Percentiles rank a stretch among this genome's conserved stretches.
phyloP scores from a whole-genome alignment of 2,329 filamentous ascomycete genomes.

The Exserohilum turcica region DNA sequence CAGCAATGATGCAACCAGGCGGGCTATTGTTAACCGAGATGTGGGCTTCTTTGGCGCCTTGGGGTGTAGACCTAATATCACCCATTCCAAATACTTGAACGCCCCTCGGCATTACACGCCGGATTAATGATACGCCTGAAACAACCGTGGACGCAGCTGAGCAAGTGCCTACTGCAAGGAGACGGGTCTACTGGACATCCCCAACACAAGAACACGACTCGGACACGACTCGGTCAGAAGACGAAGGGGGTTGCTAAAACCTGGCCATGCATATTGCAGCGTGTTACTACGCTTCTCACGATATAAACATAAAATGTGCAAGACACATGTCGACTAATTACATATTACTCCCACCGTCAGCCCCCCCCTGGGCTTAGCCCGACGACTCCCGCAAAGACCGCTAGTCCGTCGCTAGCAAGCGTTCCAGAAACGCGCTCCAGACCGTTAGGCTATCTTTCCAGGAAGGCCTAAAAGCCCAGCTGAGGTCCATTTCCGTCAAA shows the following conservation, averaged over 20 bases:
- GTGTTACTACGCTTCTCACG: background rate
- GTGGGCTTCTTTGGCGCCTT: background rate
- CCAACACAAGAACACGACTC: no score
- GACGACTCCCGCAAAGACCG: background rate
- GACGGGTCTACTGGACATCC: no score
- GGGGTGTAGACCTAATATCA: background rate
- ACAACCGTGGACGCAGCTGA: no score
- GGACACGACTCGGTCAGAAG: background rate
- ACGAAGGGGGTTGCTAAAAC: no score
- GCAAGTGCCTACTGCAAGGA: no score
- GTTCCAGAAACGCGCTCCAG: background rate
- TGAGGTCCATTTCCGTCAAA: no score
- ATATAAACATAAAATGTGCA: background rate
- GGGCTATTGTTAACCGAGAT: background rate
- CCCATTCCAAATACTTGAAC: background rate
- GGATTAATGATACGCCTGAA: no score
- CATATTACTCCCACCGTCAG: background rate
- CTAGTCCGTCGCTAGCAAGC: background rate
- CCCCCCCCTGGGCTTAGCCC: background rate
- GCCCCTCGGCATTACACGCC: no score
- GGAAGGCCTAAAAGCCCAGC: background rate
- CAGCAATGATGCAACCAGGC: slow-evolving; percentile 3
- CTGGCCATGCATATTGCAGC: background rate
- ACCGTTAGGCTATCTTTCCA: background rate
- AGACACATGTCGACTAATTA: slow-evolving; percentile 1